Conservation (phyloP, 257 asterid genomes). For the Capsicum baccatum region DNA sequence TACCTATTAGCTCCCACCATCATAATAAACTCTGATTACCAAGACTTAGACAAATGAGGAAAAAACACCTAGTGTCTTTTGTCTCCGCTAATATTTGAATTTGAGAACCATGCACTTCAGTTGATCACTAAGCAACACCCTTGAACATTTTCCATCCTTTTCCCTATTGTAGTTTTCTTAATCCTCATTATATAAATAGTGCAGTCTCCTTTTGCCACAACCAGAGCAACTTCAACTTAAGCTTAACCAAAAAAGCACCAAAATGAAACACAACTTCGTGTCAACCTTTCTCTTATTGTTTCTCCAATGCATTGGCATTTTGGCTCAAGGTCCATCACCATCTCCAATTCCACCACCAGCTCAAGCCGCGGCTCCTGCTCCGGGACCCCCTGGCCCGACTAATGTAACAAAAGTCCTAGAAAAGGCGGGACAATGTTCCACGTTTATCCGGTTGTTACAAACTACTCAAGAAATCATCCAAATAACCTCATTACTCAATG, state of each 20-base stretch:
- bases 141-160: neutral
- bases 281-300: slow-evolving; percentile 34
- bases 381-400: slow-evolving; percentile 52
- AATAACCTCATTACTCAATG: slow-evolving; percentile 56
- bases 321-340: slow-evolving; percentile 43
- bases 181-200: slow-evolving; percentile 26
- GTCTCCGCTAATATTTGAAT: neutral
- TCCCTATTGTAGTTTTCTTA: neutral
- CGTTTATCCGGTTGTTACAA: slow-evolving; percentile 57
- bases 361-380: slow-evolving; percentile 40
- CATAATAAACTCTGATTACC: neutral
- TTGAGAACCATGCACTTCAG: neutral
- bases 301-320: slow-evolving; percentile 27
- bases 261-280: slow-evolving; percentile 23
- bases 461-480: slow-evolving; percentile 56
- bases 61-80: neutral
- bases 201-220: slow-evolving; percentile 4
- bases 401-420: slow-evolving; percentile 60
- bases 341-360: slow-evolving; percentile 17
- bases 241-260: neutral
- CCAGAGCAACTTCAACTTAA: neutral
- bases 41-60: neutral
- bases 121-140: neutral
- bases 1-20: neutral
- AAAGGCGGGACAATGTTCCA: slow-evolving; percentile 53